Evolutionary conservation across 1,139 yeast species (phyloP).

Genomic region (Diutina ranongensis): DNA sequence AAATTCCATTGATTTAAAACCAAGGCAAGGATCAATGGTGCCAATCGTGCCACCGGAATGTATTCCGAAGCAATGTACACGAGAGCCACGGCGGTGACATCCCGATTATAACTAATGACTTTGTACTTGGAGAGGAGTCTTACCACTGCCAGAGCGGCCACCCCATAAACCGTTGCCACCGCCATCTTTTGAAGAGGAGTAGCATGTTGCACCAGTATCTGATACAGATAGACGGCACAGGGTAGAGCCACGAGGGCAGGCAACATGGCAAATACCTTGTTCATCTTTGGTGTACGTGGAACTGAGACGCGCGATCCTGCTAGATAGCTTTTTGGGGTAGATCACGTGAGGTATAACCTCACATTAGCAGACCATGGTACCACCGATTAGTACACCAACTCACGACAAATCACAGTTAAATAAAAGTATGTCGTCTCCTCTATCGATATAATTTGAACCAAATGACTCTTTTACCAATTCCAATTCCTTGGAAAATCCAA

Average conservation of each 20-base stretch:
- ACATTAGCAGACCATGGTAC: too few relatives aligned
- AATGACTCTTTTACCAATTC: not conserved
- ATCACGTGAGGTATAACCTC: too few relatives aligned
- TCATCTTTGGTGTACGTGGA: not conserved
- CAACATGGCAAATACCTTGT: slow-evolving; percentile 7
- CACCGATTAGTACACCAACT: too few relatives aligned
- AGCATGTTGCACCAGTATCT: slow-evolving; percentile 9
- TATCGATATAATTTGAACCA: too few relatives aligned
- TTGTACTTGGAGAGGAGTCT: slow-evolving; percentile 8
- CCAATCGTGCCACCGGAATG: slow-evolving; percentile 1
- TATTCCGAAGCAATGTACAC: slow-evolving; percentile 11
- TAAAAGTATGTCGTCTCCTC: too few relatives aligned
- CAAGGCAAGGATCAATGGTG: slow-evolving; percentile 9
- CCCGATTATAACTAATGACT: slow-evolving; percentile 8
- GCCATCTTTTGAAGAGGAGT: slow-evolving; percentile 7
- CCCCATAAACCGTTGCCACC: slow-evolving; percentile 8
- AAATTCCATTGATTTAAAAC: slow-evolving; percentile 10
- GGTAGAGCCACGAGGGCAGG: slow-evolving; percentile 10
- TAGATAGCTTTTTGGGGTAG: too few relatives aligned
- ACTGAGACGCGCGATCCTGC: not conserved
- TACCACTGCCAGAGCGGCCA: slow-evolving; percentile 7
- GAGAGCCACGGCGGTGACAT: slow-evolving; percentile 11
- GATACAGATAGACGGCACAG: slow-evolving; percentile 7
- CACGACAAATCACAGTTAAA: too few relatives aligned
- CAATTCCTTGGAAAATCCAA: not conserved